Evolutionary conservation across 208 protist species (phyloP), one percentile per base, ranked within the genome.

Genomic region (Acanthamoeba rhysodes): DNA sequence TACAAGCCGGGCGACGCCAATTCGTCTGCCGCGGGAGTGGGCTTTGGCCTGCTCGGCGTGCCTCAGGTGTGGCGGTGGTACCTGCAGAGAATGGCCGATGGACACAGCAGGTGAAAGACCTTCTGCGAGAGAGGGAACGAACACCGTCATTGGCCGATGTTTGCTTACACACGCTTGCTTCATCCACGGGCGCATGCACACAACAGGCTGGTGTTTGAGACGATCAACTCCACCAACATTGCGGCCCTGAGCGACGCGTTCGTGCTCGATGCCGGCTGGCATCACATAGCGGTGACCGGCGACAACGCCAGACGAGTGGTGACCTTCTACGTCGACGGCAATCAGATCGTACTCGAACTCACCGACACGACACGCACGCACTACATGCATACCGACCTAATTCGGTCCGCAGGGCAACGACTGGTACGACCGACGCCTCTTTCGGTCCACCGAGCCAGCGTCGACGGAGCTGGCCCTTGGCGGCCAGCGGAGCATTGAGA

Each of bases 211-310:
- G 87, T 93, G 24, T 93, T 93, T 10, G 87, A 93, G 87, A 76
- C 87, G 2, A 72, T 93, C 53, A 74, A 74, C 34, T 93, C 87
- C n/a, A 93, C 87, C 87, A 93, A 93, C 59, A 50, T 72, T 5
- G 37, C 87, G 10, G 87, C 87, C 9, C 16, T 41, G 45, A 93
- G 87, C 64, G 22, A 24, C 5, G 20, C 37, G 18, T 93, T 93
- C 16, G 59, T 76, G 62, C 53, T 93, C 32, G 64, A 68, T n/a
- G n/a, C 14, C 37, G 57, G 45, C 18, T 93, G 87, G 87, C 87
- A 93, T 53, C 87, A 93, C 59, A 22, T 66, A 8, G 87, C 87
- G 32, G 87, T 93, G 24, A 72, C 87, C 9, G 87, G 57, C 18
- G 87, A 93, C 59, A 45, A 3, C n/a, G 34, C 87, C 8, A 27